Conservation (phyloP, 2,329 filamentous ascomycete species). For the Colletotrichum sp. region DNA sequence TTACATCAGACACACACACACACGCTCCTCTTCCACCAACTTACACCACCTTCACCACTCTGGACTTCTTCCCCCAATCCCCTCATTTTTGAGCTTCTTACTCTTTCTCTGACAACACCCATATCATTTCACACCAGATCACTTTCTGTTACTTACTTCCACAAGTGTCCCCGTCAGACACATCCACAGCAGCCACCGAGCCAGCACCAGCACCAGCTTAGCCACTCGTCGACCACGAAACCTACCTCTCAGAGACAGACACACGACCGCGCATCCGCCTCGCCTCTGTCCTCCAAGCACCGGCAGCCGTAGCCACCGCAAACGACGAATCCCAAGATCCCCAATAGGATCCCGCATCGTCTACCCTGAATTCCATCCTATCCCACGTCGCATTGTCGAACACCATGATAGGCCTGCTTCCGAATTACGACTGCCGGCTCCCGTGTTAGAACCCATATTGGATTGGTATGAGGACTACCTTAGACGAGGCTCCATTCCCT, state of each 20-base stretch:
- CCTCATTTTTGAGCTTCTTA: conserved; percentile 18
- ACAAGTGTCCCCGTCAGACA: conserved; percentile 10
- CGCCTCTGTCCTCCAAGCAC: not conserved
- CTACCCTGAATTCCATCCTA: not conserved
- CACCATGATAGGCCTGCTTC: conserved; percentile 22
- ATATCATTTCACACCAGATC: not conserved
- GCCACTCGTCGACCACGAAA: conserved; percentile 7
- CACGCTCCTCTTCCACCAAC: not conserved
- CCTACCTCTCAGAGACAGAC: not conserved
- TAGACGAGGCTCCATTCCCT: conserved; percentile 20
- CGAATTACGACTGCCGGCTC: conserved; percentile 18
- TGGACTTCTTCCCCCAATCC: conserved; percentile 5
- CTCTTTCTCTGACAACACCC: not conserved
- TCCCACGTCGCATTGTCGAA: conserved; percentile 21
- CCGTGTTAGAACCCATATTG: conserved; percentile 22
- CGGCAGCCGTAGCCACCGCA: not conserved
- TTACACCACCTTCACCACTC: conserved; percentile 3
- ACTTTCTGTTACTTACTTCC: conserved; percentile 1
- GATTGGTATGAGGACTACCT: conserved; percentile 20
- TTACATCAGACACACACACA: conserved; percentile 19
- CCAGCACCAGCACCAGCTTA: conserved; percentile 6
- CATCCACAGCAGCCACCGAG: conserved; percentile 14
- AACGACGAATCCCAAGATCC: not conserved
- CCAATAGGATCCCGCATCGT: not conserved
- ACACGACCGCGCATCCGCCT: conserved; percentile 17